Percentiles rank a stretch among this genome's conserved stretches.
Evolutionary conservation across 73 alveolate species (phyloP).

Genomic region (Uronychia setigera): DNA sequence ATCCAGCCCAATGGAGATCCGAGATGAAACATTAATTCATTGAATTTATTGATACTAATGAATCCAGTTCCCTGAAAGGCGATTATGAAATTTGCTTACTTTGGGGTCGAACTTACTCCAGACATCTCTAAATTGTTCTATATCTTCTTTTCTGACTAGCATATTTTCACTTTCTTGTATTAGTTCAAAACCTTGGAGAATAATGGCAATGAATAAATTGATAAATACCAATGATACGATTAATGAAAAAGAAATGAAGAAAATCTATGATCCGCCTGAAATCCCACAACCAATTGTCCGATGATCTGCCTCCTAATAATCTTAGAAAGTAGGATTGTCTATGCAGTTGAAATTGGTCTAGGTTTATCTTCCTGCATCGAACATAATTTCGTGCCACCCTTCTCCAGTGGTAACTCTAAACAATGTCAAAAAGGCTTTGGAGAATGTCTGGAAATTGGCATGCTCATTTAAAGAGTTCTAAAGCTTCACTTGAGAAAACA

Average conservation of each 20-base stretch:
- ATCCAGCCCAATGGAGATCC: neutral
- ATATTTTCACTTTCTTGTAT: neutral
- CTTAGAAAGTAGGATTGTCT: conserved; percentile 34
- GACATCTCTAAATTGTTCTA: neutral
- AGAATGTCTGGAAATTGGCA: conserved; percentile 54
- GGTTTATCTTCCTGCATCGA: conserved; percentile 83
- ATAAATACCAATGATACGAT: conserved; percentile 9
- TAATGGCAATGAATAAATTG: conserved; percentile 41
- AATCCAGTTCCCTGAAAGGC: neutral
- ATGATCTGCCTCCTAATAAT: neutral
- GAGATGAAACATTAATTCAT: neutral
- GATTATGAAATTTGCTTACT: conserved; percentile 12
- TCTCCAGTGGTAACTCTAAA: conserved; percentile 84
- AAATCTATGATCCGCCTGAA: neutral
- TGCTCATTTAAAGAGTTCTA: conserved; percentile 23
- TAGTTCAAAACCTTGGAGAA: conserved; percentile 22
- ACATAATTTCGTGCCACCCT: too few species aligned
- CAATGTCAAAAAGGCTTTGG: conserved; percentile 49
- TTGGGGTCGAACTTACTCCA: conserved; percentile 12
- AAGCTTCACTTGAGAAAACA: conserved; percentile 35
- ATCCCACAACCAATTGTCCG: conserved; percentile 9
- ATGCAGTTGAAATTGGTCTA: conserved; percentile 18
- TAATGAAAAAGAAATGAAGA: conserved; percentile 10
- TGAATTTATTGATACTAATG: neutral
- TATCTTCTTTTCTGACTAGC: neutral